phyloP scores from a whole-genome alignment of 331 rosid genomes.

The Quercus lobata region DNA sequence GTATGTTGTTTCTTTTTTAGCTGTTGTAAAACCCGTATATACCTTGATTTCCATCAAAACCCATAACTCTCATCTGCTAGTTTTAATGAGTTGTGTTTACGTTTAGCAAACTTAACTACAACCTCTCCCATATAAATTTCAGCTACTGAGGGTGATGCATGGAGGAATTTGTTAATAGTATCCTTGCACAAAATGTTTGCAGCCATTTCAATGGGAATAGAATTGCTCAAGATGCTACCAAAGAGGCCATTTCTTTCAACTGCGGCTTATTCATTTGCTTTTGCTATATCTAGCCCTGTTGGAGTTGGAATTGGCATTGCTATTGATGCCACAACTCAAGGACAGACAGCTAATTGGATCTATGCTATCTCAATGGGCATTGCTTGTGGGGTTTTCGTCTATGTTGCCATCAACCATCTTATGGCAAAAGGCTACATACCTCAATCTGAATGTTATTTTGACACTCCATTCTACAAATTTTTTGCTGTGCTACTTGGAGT shows the following conservation, averaged over 20 bases:
- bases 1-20: neutral
- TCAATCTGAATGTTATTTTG: too few relatives aligned
- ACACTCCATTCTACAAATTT: too few relatives aligned
- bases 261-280: constrained; percentile 49
- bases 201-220: constrained; percentile 44
- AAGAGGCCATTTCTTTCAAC: constrained; percentile 60
- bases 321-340: too few relatives aligned
- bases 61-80: neutral
- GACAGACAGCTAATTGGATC: too few relatives aligned
- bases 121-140: neutral
- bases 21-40: too few relatives aligned
- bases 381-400: too few relatives aligned
- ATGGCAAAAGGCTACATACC: too few relatives aligned
- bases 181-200: constrained; percentile 84
- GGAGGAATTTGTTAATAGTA: constrained; percentile 83
- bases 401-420: too few relatives aligned
- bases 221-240: constrained; percentile 65
- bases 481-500: too few relatives aligned
- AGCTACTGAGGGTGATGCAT: constrained; percentile 62
- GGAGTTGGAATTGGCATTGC: constrained; percentile 15
- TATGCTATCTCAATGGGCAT: too few relatives aligned
- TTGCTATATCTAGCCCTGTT: constrained; percentile 69
- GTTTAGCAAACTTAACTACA: constrained; percentile 28
- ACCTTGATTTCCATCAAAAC: too few relatives aligned
- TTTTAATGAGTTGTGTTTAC: neutral